These are phyloP conservation scores for Lagerstroemia speciosa DNA, from an alignment of 345 rosid species.

Conservation along the genomic window DNA sequence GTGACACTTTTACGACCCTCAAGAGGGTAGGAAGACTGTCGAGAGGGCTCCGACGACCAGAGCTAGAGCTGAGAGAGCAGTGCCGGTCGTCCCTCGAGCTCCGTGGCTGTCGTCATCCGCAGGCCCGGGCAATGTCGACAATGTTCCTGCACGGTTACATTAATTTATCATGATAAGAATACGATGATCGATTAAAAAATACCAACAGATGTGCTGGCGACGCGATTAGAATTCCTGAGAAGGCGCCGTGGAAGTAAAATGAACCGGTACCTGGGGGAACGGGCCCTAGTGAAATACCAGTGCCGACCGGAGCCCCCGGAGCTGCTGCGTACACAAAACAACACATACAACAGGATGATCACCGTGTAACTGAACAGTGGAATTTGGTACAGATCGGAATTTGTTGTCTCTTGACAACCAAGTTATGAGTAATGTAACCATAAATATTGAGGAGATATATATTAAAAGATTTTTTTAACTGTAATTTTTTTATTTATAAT, in stretches of 20 bases:
- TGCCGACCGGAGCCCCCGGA: background rate
- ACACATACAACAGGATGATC: background rate
- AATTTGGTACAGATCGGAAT: background rate
- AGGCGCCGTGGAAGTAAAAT: background rate
- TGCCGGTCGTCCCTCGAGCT: background rate
- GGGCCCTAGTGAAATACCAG: background rate
- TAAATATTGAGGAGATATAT: too few species aligned
- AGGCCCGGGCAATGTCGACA: background rate
- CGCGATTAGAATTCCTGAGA: too few species aligned
- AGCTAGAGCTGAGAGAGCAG: background rate
- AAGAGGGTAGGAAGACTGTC: background rate
- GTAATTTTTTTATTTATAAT: too few species aligned
- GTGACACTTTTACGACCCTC: background rate
- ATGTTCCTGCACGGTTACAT: background rate
- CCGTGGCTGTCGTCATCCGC: background rate
- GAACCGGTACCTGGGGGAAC: conserved; percentile 3
- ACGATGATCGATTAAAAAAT: background rate
- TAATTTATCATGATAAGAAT: background rate
- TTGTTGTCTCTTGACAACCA: too few species aligned
- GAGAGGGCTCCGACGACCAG: background rate
- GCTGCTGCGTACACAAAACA: conserved; percentile 1
- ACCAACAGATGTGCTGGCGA: too few species aligned
- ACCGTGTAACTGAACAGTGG: background rate
- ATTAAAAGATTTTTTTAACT: too few species aligned
- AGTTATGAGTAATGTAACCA: too few species aligned